Percentiles rank a stretch among this genome's conserved stretches.
Conservation (phyloP, 176 grass and related monocot species). For the Cenchrus americanus region DNA sequence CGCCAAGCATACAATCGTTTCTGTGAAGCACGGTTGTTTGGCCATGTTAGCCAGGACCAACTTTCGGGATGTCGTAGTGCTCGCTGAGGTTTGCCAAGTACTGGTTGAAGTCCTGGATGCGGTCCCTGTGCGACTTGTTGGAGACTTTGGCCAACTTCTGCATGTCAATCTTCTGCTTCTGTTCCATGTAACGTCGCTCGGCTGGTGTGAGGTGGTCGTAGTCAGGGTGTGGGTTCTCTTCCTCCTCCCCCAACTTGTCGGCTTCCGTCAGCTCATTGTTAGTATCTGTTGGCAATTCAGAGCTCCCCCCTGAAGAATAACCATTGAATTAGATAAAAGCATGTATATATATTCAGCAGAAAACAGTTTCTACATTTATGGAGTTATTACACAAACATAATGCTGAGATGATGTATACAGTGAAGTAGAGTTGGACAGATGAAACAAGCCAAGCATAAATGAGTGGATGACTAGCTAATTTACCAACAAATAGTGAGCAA, state of each 20-base stretch:
- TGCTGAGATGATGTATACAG: background rate
- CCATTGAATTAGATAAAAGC: background rate
- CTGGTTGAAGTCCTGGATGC: constrained; percentile 88
- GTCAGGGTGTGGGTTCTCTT: constrained; percentile 44
- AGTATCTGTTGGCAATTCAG: constrained; percentile 50
- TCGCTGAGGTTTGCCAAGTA: constrained; percentile 91
- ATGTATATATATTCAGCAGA: constrained; percentile 15
- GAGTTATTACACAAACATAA: background rate
- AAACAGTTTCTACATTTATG: background rate
- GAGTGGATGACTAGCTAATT: too few species aligned
- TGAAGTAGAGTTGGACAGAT: background rate
- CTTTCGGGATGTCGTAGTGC: constrained; percentile 96
- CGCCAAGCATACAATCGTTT: background rate
- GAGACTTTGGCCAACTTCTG: constrained; percentile 72
- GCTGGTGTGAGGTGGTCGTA: constrained; percentile 75
- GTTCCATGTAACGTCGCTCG: constrained; percentile 75
- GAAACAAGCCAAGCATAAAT: background rate
- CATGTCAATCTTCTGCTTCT: constrained; percentile 75
- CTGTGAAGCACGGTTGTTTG: background rate
- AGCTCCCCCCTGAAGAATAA: constrained; percentile 54
- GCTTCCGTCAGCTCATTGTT: constrained; percentile 52
- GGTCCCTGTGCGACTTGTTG: constrained; percentile 81
- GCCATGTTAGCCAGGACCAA: constrained; percentile 77
- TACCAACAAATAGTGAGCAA: background rate
- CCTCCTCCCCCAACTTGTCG: constrained; percentile 54